Conservation (phyloP, 371 early-diverging fungal genomes). For the Mortierella sp. region DNA sequence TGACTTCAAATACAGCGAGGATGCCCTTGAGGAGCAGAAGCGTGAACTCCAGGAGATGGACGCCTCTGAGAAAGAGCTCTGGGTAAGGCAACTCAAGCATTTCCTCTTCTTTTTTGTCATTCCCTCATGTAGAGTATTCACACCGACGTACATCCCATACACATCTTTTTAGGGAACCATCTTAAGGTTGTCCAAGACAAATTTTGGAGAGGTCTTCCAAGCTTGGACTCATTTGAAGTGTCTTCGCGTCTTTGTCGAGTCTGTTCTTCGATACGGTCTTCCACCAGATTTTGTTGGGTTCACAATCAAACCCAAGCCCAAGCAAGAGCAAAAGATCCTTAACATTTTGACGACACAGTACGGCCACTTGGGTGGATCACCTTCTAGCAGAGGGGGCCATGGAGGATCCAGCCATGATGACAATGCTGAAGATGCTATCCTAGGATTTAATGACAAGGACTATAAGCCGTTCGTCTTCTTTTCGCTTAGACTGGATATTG, state of each 20-base stretch:
- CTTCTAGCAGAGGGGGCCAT: conserved; percentile 59
- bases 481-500: conserved; percentile 71
- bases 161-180: conserved; percentile 68
- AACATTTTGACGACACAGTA: conserved; percentile 78
- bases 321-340: conserved; percentile 82
- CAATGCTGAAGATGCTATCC: conserved; percentile 69
- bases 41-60: conserved; percentile 79
- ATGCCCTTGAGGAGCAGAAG: conserved; percentile 79
- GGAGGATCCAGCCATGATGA: conserved; percentile 52
- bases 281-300: conserved; percentile 95
- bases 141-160: not conserved
- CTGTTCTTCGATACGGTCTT: conserved; percentile 96
- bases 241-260: conserved; percentile 94
- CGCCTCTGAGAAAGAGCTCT: conserved; percentile 83
- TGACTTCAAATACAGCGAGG: conserved; percentile 92
- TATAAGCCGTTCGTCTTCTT: conserved; percentile 93
- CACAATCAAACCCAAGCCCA: conserved; percentile 81
- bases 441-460: conserved; percentile 85
- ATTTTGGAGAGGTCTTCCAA: conserved; percentile 93
- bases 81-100: conserved; percentile 58
- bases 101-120: not conserved
- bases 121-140: conserved; percentile 15
- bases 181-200: conserved; percentile 88
- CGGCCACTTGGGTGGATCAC: conserved; percentile 72
- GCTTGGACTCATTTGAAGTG: conserved; percentile 96